Conservation (phyloP, 305 asterid species). For the Solanum hybrid region DNA sequence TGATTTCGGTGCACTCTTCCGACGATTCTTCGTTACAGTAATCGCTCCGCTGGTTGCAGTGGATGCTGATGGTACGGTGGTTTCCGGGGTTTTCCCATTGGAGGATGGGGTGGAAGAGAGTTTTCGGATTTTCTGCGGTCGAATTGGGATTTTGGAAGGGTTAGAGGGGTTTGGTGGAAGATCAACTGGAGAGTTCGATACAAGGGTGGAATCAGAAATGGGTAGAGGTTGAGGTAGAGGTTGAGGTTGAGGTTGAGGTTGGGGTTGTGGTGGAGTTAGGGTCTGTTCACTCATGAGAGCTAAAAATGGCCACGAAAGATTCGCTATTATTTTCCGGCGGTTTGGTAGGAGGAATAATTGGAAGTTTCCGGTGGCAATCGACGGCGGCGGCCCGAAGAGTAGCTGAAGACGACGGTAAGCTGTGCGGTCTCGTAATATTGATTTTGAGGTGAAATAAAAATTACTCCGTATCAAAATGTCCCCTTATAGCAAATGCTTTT, state of each 20-base stretch:
- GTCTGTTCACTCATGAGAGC: conserved; percentile 58
- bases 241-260: conserved; percentile 11
- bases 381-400: background rate
- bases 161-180: conserved; percentile 39
- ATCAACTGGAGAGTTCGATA: conserved; percentile 9
- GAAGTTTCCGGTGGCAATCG: background rate
- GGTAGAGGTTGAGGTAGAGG: conserved; percentile 14
- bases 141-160: conserved; percentile 85
- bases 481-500: background rate
- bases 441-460: background rate
- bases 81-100: background rate
- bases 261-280: conserved; percentile 1
- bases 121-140: conserved; percentile 78
- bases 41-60: background rate
- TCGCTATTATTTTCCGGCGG: background rate
- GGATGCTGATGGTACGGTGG: background rate
- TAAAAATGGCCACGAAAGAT: background rate
- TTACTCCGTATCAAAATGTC: background rate
- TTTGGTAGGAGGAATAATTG: background rate
- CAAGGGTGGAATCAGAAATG: conserved; percentile 17
- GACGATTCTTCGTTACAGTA: background rate
- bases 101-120: conserved; percentile 23
- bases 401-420: background rate
- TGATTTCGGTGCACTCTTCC: conserved; percentile 29
- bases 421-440: background rate